These are phyloP conservation scores for Acorus gramineus DNA, from an alignment of 106 monocot species.

Conservation along the genomic window DNA sequence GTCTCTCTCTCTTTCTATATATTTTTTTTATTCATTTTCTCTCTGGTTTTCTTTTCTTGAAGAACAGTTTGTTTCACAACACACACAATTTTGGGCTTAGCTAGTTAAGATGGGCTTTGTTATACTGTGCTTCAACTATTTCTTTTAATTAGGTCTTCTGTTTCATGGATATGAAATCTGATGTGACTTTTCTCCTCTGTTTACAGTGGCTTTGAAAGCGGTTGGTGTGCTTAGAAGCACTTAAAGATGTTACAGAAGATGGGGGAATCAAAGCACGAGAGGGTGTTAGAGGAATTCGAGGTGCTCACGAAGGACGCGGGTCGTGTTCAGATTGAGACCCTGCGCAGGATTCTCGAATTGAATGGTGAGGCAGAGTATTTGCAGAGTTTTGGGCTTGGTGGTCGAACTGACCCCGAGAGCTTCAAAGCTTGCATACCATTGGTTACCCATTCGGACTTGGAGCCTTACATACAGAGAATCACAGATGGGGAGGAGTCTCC, in stretches of 20 bases:
- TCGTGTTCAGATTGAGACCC: constrained; percentile 2
- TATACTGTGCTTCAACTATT: too few relatives aligned
- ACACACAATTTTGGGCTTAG: too few relatives aligned
- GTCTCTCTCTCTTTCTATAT: too few relatives aligned
- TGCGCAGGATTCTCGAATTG: constrained; percentile 4
- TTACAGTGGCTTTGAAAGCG: too few relatives aligned
- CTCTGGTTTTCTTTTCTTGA: too few relatives aligned
- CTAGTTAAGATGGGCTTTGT: too few relatives aligned
- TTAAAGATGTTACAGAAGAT: not conserved
- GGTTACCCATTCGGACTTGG: constrained; percentile 8
- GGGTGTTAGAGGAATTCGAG: constrained; percentile 12
- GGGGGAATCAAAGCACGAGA: not conserved
- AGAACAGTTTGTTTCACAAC: too few relatives aligned
- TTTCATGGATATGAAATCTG: too few relatives aligned
- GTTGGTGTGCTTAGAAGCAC: too few relatives aligned
- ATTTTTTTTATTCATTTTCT: too few relatives aligned
- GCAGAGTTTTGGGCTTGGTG: constrained; percentile 5
- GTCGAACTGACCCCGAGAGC: constrained; percentile 9
- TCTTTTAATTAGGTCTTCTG: too few relatives aligned
- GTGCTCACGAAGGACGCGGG: not conserved
- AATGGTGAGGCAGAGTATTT: constrained; percentile 10
- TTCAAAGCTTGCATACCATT: constrained; percentile 7
- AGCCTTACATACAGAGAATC: constrained; percentile 5
- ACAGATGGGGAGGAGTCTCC: constrained; percentile 3
- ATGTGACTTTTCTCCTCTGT: too few relatives aligned